Conservation (phyloP, 352 stramenopile genomes). For the Phytophthora ohioensis region DNA sequence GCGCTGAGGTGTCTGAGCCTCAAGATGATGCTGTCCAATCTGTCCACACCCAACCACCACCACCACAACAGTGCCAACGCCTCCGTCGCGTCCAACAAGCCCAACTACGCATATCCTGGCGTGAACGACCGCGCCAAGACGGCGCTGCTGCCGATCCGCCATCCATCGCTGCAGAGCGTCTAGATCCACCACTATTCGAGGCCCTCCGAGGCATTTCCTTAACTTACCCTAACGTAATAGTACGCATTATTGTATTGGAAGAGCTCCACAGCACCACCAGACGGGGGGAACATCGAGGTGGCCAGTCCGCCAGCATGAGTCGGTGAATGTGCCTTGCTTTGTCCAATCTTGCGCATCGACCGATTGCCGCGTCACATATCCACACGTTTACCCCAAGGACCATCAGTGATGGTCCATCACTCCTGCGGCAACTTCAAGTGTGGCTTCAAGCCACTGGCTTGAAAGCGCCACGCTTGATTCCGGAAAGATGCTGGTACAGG, state of each 20-base stretch:
- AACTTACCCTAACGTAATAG: slow-evolving; percentile 45
- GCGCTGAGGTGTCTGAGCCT: slow-evolving; percentile 61
- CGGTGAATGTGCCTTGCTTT: not conserved
- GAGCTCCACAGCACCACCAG: not conserved
- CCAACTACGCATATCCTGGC: slow-evolving; percentile 38
- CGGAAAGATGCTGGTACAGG: too few relatives aligned
- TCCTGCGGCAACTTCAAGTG: too few relatives aligned
- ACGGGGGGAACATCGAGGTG: not conserved
- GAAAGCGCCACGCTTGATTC: too few relatives aligned
- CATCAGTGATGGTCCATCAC: not conserved
- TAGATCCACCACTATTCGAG: slow-evolving; percentile 29
- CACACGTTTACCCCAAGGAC: too few relatives aligned
- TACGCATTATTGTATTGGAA: slow-evolving; percentile 41
- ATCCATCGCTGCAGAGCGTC: slow-evolving; percentile 45
- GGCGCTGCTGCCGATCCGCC: slow-evolving; percentile 40
- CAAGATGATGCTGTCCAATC: slow-evolving; percentile 63
- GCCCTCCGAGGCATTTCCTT: slow-evolving; percentile 23
- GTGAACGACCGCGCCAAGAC: slow-evolving; percentile 41
- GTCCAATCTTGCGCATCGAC: slow-evolving; percentile 10
- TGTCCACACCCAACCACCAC: slow-evolving; percentile 26
- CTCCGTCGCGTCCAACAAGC: slow-evolving; percentile 33
- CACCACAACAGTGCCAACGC: slow-evolving; percentile 14
- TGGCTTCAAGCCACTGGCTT: too few relatives aligned
- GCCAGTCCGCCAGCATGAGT: slow-evolving; percentile 9
- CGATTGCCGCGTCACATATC: slow-evolving; percentile 21